phyloP scores from a whole-genome alignment of 768 basidiomycete species.

The Leccinum aurantiacum region DNA sequence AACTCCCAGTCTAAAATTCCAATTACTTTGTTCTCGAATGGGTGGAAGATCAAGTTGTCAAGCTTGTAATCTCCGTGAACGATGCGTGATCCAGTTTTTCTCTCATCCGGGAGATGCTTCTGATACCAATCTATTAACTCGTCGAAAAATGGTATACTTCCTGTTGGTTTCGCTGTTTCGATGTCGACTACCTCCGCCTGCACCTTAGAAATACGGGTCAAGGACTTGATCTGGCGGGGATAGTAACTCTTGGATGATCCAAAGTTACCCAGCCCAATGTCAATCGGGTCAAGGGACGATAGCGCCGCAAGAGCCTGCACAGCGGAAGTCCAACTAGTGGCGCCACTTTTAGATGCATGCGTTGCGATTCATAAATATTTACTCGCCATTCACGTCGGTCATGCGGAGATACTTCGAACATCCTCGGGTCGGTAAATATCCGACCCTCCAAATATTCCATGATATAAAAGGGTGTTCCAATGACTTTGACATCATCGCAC shows the following conservation, averaged over 20 bases:
- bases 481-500: slow-evolving; percentile 72
- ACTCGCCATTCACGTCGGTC: slow-evolving; percentile 73
- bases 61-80: slow-evolving; percentile 98
- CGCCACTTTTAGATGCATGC: not conserved
- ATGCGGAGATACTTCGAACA: slow-evolving; percentile 63
- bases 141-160: slow-evolving; percentile 73
- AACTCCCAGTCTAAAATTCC: slow-evolving; percentile 98
- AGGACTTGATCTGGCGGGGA: slow-evolving; percentile 88
- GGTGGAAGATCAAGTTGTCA: slow-evolving; percentile 96
- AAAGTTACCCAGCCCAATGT: slow-evolving; percentile 67
- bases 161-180: slow-evolving; percentile 57
- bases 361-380: not conserved
- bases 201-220: slow-evolving; percentile 75
- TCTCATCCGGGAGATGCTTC: slow-evolving; percentile 73
- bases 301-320: slow-evolving; percentile 69
- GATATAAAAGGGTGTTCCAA: slow-evolving; percentile 92
- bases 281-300: slow-evolving; percentile 59
- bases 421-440: slow-evolving; percentile 83
- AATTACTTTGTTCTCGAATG: slow-evolving; percentile 87
- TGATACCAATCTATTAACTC: slow-evolving; percentile 78
- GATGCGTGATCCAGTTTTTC: slow-evolving; percentile 72
- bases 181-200: slow-evolving; percentile 71
- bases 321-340: slow-evolving; percentile 72
- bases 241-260: slow-evolving; percentile 82
- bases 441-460: slow-evolving; percentile 96